These are phyloP conservation scores for Chaetomiaceae sp. DNA, from an alignment of 2,329 filamentous ascomycete genomes.

Conservation along the genomic window DNA sequence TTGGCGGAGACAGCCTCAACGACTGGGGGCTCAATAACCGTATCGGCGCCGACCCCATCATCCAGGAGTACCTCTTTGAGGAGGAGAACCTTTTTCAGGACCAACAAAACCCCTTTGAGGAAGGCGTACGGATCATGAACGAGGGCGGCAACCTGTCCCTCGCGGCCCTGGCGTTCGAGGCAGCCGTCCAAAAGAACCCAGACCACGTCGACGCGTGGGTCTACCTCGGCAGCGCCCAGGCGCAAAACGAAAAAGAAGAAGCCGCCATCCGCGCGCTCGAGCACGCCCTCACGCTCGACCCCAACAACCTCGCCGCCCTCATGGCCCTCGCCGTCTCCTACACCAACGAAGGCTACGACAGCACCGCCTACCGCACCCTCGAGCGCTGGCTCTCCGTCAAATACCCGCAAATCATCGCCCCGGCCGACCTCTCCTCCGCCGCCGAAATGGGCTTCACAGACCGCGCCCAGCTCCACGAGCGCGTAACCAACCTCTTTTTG, in stretches of 20 bases:
- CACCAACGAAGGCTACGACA: constrained; percentile 98
- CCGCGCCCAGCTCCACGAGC: constrained; percentile 80
- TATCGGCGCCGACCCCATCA: constrained; percentile 65
- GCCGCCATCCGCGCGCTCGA: constrained; percentile 92
- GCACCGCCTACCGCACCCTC: constrained; percentile 89
- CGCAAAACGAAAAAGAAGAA: constrained; percentile 97
- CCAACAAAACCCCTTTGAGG: constrained; percentile 74
- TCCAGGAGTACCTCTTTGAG: constrained; percentile 93
- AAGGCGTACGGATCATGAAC: constrained; percentile 88
- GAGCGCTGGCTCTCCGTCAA: constrained; percentile 96
- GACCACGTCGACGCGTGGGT: constrained; percentile 91
- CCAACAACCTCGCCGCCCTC: constrained; percentile 78
- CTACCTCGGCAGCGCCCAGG: constrained; percentile 84
- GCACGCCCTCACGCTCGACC: constrained; percentile 82
- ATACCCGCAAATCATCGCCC: constrained; percentile 78
- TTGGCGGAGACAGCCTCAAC: constrained; percentile 38
- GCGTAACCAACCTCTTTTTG: constrained; percentile 88
- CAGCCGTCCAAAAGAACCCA: constrained; percentile 85
- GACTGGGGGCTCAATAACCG: constrained; percentile 65
- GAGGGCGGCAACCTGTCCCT: constrained; percentile 92
- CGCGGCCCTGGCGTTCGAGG: constrained; percentile 91
- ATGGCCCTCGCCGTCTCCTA: constrained; percentile 97
- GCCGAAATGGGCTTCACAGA: constrained; percentile 94
- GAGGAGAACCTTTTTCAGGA: constrained; percentile 86
- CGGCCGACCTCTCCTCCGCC: constrained; percentile 65